Evolutionary conservation across 2,329 filamentous ascomycete species (phyloP), one percentile per base, ranked within the genome.

Genomic region (Leptoxyphium fumago): DNA sequence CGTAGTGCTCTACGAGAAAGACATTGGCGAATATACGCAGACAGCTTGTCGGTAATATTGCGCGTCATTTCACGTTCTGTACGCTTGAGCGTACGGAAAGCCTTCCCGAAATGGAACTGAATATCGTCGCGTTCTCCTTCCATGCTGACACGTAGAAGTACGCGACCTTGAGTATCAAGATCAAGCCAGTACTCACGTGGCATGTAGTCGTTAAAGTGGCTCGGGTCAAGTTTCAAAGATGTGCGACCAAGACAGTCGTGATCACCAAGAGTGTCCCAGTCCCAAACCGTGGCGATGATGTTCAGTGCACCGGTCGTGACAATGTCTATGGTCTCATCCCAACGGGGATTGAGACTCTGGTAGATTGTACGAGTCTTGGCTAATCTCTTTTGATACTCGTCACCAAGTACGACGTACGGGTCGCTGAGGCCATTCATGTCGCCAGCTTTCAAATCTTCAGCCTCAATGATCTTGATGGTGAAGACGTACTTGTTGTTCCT

Each of bases 61-160:
- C 91, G 78, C 44, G 93, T 94, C 91, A 98, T 98, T 62, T 98
- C 91, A 56, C 89, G 77, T 66, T 98, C 89, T 0, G 89, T 94
- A 52, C 91, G 78, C 71, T 96, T 96, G 53, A 98, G 71, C 47
- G 89, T 86, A 40, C 91, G 77, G 68, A 98, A 98, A 21, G 91
- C 84, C 65, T 95, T 96, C 55, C 88, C 91, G 63, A 96, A 96
- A 59, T 95, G 89, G 63, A 98, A 98, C 57, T 95, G 85, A 46
- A 98, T 98, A 60, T 98, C 91, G 60, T 98, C 91, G 49, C 91
- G 77, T 65, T 98, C 91, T 42, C 91, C 91, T 66, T 98, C 91
- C 91, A 98, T 98, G 60, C 87, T 95, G 43, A 98, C 87, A 49
- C 89, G 77, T 43, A 98, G 75, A 45, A 98, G 66, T 29, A 98